Conservation (phyloP, 192 early-diverging fungal species). For the Entomortierella lignicola region DNA sequence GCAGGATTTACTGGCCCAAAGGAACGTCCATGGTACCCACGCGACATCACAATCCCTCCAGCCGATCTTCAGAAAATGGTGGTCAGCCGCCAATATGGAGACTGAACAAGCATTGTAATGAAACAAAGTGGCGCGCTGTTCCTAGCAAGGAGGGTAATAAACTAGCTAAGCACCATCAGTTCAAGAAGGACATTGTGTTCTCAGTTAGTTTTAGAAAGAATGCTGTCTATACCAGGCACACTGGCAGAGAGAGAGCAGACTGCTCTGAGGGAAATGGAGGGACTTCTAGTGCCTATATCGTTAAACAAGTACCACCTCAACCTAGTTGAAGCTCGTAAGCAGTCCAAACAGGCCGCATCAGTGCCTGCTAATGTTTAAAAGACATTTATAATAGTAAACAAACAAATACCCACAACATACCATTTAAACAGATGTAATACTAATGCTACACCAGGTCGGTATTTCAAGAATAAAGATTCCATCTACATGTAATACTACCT, state of each 20-base stretch:
- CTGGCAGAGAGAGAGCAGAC: background rate
- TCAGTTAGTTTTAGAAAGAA: background rate
- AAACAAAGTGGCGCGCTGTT: background rate
- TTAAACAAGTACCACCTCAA: too few relatives aligned
- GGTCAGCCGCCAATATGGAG: conserved; percentile 23
- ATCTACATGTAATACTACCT: too few relatives aligned
- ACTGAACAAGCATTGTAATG: conserved; percentile 20
- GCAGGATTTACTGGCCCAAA: background rate
- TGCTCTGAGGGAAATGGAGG: background rate
- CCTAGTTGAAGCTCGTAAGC: too few relatives aligned
- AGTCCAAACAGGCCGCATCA: too few relatives aligned
- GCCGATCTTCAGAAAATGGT: conserved; percentile 2
- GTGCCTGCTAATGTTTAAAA: too few relatives aligned
- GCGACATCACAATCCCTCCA: background rate
- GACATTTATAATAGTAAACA: too few relatives aligned
- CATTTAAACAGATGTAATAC: too few relatives aligned
- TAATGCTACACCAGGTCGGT: too few relatives aligned
- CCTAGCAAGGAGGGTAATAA: background rate
- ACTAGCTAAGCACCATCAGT: background rate
- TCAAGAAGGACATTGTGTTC: background rate
- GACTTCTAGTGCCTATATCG: too few relatives aligned
- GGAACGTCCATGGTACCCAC: conserved; percentile 4
- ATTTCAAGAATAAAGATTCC: too few relatives aligned
- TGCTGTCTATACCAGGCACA: background rate
- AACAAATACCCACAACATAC: too few relatives aligned